Evolutionary conservation across 192 early-diverging fungal genomes (phyloP).

Genomic region (Diversispora epigaea): DNA sequence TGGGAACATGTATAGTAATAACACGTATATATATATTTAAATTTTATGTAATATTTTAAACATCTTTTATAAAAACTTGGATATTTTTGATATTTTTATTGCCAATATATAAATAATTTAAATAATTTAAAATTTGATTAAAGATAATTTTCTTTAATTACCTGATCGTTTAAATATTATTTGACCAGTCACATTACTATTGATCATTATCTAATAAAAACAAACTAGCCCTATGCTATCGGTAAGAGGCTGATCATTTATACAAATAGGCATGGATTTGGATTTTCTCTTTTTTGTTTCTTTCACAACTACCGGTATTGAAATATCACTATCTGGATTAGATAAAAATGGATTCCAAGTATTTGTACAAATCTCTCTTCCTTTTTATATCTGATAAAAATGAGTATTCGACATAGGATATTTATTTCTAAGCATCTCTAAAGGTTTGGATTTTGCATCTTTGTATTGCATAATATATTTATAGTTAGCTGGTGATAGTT

Average conservation of each 20-base stretch:
- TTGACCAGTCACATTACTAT: no score
- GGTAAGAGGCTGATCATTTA: not conserved
- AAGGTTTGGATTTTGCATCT: conserved; percentile 4
- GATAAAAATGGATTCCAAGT: not conserved
- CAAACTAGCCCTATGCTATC: no score
- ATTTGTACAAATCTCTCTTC: not conserved
- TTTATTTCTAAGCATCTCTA: not conserved
- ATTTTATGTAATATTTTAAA: no score
- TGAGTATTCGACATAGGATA: not conserved
- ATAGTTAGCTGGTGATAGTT: conserved; percentile 1
- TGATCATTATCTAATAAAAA: no score
- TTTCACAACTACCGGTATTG: not conserved
- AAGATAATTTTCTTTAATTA: no score
- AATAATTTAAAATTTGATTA: no score
- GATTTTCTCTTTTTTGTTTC: not conserved
- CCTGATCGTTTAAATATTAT: no score
- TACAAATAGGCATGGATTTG: not conserved
- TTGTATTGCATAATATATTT: conserved; percentile 20
- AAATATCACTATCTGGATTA: not conserved
- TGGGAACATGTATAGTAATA: no score
- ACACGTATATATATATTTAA: no score
- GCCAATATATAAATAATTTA: no score
- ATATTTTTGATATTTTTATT: no score
- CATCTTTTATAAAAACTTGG: no score
- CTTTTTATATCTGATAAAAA: not conserved